Evolutionary conservation across 2,329 filamentous ascomycete genomes (phyloP).

Genomic region (Beauveria medogensis): DNA sequence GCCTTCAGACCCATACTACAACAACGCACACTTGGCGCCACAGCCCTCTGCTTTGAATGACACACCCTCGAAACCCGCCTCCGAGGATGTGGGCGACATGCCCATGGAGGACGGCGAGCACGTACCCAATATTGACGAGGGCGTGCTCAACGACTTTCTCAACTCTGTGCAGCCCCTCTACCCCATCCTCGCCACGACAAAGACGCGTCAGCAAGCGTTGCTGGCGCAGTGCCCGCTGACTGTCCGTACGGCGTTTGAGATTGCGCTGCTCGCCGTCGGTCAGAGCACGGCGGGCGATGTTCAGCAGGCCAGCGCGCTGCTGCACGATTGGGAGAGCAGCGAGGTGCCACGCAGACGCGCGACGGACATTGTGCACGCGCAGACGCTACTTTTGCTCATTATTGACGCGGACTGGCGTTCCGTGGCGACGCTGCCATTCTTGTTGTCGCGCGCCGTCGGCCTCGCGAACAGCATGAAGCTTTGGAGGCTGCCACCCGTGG

Average conservation of each 20-base stretch:
- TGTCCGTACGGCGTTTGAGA: constrained; percentile 56
- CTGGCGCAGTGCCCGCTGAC: constrained; percentile 47
- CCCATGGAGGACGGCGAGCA: constrained; percentile 26
- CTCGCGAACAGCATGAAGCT: constrained; percentile 58
- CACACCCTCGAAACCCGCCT: constrained; percentile 27
- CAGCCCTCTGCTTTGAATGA: constrained; percentile 34
- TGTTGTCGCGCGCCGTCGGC: constrained; percentile 58
- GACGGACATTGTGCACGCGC: constrained; percentile 51
- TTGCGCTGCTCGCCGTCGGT: constrained; percentile 51
- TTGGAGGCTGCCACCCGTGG: constrained; percentile 34
- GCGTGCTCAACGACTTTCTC: constrained; percentile 47
- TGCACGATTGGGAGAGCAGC: constrained; percentile 44
- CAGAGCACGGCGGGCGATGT: constrained; percentile 32
- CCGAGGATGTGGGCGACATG: constrained; percentile 21
- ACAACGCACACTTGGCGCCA: constrained; percentile 36
- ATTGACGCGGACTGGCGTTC: constrained; percentile 51
- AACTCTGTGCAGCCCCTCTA: constrained; percentile 57
- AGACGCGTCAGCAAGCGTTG: constrained; percentile 45
- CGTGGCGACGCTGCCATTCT: constrained; percentile 40
- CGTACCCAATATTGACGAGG: constrained; percentile 33
- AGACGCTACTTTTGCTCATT: constrained; percentile 57
- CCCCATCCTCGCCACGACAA: constrained; percentile 54
- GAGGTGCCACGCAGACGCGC: constrained; percentile 29
- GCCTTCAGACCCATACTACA: constrained; percentile 28
- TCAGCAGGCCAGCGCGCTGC: constrained; percentile 36